These are phyloP conservation scores for Conoideocrella luteorostrata DNA, from an alignment of 2,329 filamentous ascomycete genomes.

Conservation along the genomic window DNA sequence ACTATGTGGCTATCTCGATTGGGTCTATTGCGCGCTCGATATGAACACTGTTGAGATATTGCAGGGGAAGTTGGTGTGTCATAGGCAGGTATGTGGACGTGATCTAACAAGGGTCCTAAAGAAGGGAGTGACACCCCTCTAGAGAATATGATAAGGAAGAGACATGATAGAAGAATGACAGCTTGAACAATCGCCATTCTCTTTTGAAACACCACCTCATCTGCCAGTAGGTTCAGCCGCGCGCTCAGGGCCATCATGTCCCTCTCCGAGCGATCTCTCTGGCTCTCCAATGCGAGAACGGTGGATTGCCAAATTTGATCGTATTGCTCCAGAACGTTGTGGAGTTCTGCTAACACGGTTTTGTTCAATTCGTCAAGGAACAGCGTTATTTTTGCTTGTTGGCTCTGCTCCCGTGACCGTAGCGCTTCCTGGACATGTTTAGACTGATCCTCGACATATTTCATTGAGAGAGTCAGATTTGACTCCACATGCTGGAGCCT, in stretches of 20 bases:
- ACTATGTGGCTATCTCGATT: not conserved
- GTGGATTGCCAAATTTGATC: conserved; percentile 97
- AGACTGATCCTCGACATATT: conserved; percentile 96
- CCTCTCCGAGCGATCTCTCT: conserved; percentile 74
- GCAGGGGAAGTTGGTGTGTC: conserved; percentile 14
- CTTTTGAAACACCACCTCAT: conserved; percentile 82
- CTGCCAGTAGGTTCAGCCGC: conserved; percentile 81
- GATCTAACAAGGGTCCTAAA: conserved; percentile 23
- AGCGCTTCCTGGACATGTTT: conserved; percentile 83
- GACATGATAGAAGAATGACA: conserved; percentile 76
- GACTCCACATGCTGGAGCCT: conserved; percentile 84
- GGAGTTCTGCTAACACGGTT: conserved; percentile 77
- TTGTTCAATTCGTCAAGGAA: conserved; percentile 83
- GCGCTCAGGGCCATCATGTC: conserved; percentile 78
- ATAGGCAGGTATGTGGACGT: conserved; percentile 16
- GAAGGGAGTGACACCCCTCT: conserved; percentile 38
- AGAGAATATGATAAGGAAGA: conserved; percentile 81
- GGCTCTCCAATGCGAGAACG: conserved; percentile 81
- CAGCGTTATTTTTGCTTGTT: conserved; percentile 71
- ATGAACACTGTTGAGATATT: conserved; percentile 9
- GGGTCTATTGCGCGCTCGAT: not conserved
- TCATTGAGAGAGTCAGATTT: conserved; percentile 85
- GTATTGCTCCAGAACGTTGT: conserved; percentile 74
- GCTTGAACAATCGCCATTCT: conserved; percentile 91
- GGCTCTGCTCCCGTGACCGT: conserved; percentile 77